A percentile compares a stretch with the other conserved stretches of the same genome.
These are phyloP conservation scores for Ceratocystis ficicola DNA, from an alignment of 2,329 filamentous ascomycete genomes.

Conservation along the genomic window DNA sequence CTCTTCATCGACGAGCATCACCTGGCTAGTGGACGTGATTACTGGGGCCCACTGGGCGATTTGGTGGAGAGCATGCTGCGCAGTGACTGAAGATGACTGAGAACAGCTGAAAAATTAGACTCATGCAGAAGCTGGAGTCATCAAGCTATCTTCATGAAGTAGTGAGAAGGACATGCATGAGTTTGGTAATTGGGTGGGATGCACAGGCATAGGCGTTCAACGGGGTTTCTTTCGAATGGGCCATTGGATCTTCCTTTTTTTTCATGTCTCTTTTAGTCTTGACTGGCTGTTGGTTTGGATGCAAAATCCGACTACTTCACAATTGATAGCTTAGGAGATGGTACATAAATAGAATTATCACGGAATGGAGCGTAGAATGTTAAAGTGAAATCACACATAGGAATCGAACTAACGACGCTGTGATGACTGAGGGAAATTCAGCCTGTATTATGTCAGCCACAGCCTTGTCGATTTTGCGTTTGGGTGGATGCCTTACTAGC, in stretches of 20 bases:
- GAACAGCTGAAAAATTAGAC: not conserved
- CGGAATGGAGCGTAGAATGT: not conserved
- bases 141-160: conserved; percentile 3
- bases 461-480: conserved; percentile 14
- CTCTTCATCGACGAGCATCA: conserved; percentile 96
- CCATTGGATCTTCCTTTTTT: conserved; percentile 13
- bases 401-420: not conserved
- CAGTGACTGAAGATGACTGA: conserved; percentile 51
- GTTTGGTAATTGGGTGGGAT: conserved; percentile 4
- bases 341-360: conserved; percentile 2
- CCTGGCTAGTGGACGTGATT: conserved; percentile 85
- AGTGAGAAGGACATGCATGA: conserved; percentile 10
- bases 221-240: conserved; percentile 5
- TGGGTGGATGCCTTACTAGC: conserved; percentile 19
- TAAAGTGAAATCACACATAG: not conserved
- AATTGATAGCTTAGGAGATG: not conserved
- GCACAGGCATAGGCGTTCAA: conserved; percentile 5
- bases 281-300: not conserved
- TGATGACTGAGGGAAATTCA: not conserved
- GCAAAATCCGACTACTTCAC: not conserved
- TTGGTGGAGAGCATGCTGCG: conserved; percentile 95
- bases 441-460: conserved; percentile 19
- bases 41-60: conserved; percentile 91
- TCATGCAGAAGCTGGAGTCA: not conserved
- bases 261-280: conserved; percentile 10